Base-by-base conservation (phyloP, 108 stramenopile species). In the Skeletonema costatum region DNA sequence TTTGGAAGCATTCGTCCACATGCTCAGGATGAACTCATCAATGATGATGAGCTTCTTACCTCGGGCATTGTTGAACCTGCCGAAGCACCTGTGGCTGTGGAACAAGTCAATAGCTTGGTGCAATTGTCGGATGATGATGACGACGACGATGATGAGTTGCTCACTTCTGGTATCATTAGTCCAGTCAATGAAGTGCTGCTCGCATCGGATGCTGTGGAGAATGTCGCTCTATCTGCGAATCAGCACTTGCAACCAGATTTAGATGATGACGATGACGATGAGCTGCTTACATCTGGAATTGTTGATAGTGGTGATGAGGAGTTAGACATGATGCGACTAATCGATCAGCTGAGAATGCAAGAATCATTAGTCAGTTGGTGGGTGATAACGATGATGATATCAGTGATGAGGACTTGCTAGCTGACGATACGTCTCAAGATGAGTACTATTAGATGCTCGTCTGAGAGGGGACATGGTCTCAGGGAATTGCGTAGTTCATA, bases 1-100 rank as follows among this genome's bases (percentile, higher is more conserved):
- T 60, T 53, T 46, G 38, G 10, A 19, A 19, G 32, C 2, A 60
- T 70, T 33, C 60, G 42, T 65, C 17, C 73, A 50, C 59, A 68
- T 36, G 68, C 65, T 19, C 36, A 68, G 46, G 71, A 81, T 59
- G 35, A 69, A 41, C n/a, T 53, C 5, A 31, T 32, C 32, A 64
- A 33, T 48, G 30, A 81, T 58, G 63, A 74, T 7, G 80, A 81
- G 42, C 59, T 77, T 46, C 68, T 77, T 6, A 70, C 76, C n/a
- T 69, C 76, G 5, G 62, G 59, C 44, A 33, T 64, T 38, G 44
- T 63, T 64, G 68, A 60, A n/a, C 31, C 44, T 19, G 80, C 64
- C 39, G 66, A 64, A 62, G 31, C 68, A 29, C 62, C 53, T 19
- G 60, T 32, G 17, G 9, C 39, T 46, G 72, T 32, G 32, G 61